Evolutionary conservation across 495 filamentous ascomycete species (phyloP), one percentile per base, ranked within the genome.

Genomic region (Articulospora tetracladia): DNA sequence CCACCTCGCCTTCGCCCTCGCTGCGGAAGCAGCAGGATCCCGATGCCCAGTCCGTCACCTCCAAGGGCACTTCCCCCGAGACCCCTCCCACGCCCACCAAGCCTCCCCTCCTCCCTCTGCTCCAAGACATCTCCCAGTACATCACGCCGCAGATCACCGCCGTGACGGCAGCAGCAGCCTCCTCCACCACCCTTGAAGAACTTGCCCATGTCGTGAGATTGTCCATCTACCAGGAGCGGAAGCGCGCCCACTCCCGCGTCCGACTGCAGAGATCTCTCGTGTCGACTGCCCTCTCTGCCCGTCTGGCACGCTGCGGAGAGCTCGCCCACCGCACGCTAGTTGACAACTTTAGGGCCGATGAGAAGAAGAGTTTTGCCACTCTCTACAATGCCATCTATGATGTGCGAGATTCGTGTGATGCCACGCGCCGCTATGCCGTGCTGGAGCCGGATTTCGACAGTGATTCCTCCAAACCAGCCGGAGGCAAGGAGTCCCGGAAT

Each of bases 311-410:
- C 59, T 86, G 87, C 61, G 88, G 89, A 55, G 86, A 89, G 65
- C 83, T 89, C 46, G 85, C 89, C 53, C 87, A 94, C 72, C 83
- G 88, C 19, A 90, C 88, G 63, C 77, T 98, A 67, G 90, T 94
- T 63, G 93, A 98, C 68, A 83, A 84, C 68, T 91, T 96, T 72
- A 89, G 88, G 65, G 86, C 88, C 50, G 93, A 96, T 70, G 91
- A 97, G 72, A 96, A 94, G 76, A 85, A 86, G 66, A 86, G 80
- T 64, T 98, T 98, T 75, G 88, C 88, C 55, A 83, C 83, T 67
- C 77, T 97, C 49, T 96, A 93, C 72, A 90, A 93, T 77, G 88
- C 91, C 52, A 79, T 96, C 60, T 86, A 92, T 75, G 91, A 96
- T 74, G 87, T 97, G 52, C 84, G 88, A 73, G 89, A 90, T 67